Base-by-base conservation (phyloP, 257 asterid species). In the Nicotiana attenuata region DNA sequence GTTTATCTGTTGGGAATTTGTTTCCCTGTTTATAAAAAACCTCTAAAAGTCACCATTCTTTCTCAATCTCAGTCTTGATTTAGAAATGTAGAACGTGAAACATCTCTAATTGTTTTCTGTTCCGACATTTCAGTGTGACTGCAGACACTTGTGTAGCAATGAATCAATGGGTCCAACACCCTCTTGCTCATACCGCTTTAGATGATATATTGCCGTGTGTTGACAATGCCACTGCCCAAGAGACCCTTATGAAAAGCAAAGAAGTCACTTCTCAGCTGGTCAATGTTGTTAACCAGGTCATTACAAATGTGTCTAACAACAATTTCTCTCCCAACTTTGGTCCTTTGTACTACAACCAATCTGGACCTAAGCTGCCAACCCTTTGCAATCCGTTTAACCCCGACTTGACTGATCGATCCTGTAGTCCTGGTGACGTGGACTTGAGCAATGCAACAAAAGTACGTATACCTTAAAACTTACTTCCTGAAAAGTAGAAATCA, bases 151-250 rank as follows among this genome's bases (percentile, higher is more conserved):
- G 99, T 83, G 94, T 91, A 10, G 91, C 99, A 22, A 92, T 95
- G 99, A 82, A 87, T 7, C 96, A 95, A 29, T 95, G 99, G 99
- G 90, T 90, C 86, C 94, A 88, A 68, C 85, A 91, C 67, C 99
- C 98, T 11, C 92, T 87, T 3, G 92, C 97, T 78, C 92, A 90
- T n/a, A 95, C 98, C 11, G 96, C 98, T 5, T 87, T 95, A 26
- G 98, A 93, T 29, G 97, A 93, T 81, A 88, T 95, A 55, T 83
- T 95, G 65, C 97, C 97, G 3, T 95, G 99, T 60, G 93, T 93
- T 10, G 99, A 95, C 87, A 85, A 86, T 19, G 85, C 89, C 81
- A 92, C 99, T 3, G 96, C 96, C 10, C 94, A 87, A 82, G 97
- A 95, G 19, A 90, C 96, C 64, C 85, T 95, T 83, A 80, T 75